phyloP scores from a whole-genome alignment of 352 stramenopile species.

The Phytophthora ohioensis region DNA sequence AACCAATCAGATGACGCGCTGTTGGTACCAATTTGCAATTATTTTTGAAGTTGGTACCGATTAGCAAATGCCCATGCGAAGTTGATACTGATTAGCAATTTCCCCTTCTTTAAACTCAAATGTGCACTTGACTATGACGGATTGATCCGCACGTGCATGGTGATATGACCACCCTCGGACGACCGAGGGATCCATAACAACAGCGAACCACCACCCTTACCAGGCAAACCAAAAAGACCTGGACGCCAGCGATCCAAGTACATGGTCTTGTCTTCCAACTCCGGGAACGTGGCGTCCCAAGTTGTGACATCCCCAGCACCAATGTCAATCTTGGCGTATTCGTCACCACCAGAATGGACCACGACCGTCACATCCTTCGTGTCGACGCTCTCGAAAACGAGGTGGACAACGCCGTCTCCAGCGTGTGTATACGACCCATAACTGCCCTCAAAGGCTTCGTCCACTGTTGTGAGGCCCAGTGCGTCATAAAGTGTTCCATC shows the following conservation, averaged over 20 bases:
- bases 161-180: constrained; percentile 45
- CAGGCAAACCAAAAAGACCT: constrained; percentile 27
- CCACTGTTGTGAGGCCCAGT: constrained; percentile 28
- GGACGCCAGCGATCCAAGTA: constrained; percentile 54
- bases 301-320: constrained; percentile 26
- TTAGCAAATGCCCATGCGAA: too few species aligned
- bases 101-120: constrained; percentile 2
- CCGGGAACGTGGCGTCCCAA: constrained; percentile 38
- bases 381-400: constrained; percentile 48
- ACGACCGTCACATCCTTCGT: constrained; percentile 44
- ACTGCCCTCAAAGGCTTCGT: constrained; percentile 52
- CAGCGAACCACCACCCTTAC: constrained; percentile 33
- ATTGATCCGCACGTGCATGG: constrained; percentile 59
- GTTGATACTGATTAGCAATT: too few species aligned
- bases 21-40: too few species aligned
- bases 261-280: constrained; percentile 49
- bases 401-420: constrained; percentile 34
- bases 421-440: constrained; percentile 40
- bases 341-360: constrained; percentile 33
- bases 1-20: too few species aligned
- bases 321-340: constrained; percentile 32
- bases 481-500: constrained; percentile 49
- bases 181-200: constrained; percentile 42
- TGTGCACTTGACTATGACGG: constrained; percentile 21
- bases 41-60: too few species aligned